phyloP scores from a whole-genome alignment of 495 filamentous ascomycete species.

The Aspergillus olivimuriae region DNA sequence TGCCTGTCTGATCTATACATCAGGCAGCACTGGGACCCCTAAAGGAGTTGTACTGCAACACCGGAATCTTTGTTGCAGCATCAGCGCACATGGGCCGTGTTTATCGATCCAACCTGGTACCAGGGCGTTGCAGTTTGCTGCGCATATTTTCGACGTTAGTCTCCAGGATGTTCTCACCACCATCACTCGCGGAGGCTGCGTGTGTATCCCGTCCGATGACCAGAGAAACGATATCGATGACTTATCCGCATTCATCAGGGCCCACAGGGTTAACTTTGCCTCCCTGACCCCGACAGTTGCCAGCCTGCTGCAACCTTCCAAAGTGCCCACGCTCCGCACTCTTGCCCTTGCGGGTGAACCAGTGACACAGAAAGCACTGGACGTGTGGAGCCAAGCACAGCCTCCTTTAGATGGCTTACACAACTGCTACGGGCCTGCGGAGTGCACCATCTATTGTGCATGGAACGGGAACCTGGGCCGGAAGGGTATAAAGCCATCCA shows the following conservation, averaged over 20 bases:
- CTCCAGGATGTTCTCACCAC: conserved; percentile 19
- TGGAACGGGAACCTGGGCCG: too few species aligned
- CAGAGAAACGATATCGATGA: conserved; percentile 25
- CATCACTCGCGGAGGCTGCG: conserved; percentile 22
- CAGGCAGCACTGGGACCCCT: conserved; percentile 34
- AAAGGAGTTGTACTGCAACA: conserved; percentile 41
- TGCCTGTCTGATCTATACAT: conserved; percentile 30
- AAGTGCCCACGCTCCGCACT: too few species aligned
- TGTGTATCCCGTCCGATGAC: conserved; percentile 30
- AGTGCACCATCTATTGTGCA: too few species aligned
- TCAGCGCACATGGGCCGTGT: background rate
- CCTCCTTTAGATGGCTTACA: too few species aligned
- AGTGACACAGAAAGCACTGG: too few species aligned
- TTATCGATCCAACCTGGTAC: background rate
- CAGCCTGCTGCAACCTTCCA: too few species aligned
- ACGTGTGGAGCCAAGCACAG: too few species aligned
- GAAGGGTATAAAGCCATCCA: too few species aligned
- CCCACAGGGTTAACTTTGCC: conserved; percentile 22
- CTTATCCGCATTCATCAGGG: conserved; percentile 21
- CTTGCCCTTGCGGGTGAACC: too few species aligned
- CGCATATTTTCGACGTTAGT: conserved; percentile 26
- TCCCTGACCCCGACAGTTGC: conserved; percentile 33
- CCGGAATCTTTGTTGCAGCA: conserved; percentile 3
- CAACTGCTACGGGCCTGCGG: too few species aligned
- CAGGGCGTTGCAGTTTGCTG: conserved; percentile 19